A percentile compares a stretch with the other conserved stretches of the same genome.
Conservation (phyloP, 352 stramenopile genomes). For the Globisporangium yorkense region DNA sequence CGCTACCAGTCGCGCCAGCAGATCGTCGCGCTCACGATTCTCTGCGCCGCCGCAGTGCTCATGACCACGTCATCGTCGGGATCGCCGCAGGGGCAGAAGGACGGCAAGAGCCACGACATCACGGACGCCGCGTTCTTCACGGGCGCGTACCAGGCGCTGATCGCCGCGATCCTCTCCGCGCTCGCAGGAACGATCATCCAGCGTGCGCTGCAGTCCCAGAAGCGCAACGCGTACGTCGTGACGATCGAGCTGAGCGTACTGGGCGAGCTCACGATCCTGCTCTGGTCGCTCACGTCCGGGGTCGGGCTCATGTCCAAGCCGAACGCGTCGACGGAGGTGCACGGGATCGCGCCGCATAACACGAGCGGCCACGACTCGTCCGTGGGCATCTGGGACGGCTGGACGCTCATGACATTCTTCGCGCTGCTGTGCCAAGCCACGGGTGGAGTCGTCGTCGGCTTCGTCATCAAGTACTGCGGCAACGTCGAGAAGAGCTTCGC, state of each 20-base stretch:
- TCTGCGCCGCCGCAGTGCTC: constrained; percentile 67
- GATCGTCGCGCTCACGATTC: constrained; percentile 56
- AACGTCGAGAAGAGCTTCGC: constrained; percentile 85
- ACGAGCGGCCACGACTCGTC: constrained; percentile 7
- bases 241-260: constrained; percentile 76
- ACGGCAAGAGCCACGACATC: background rate
- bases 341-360: constrained; percentile 6
- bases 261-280: constrained; percentile 49
- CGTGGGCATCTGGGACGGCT: constrained; percentile 55
- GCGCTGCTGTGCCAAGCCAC: constrained; percentile 64
- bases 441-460: constrained; percentile 68
- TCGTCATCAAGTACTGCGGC: constrained; percentile 82
- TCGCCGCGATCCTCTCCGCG: constrained; percentile 64
- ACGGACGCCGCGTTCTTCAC: constrained; percentile 52
- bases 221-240: constrained; percentile 73
- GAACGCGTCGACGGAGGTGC: constrained; percentile 8
- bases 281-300: constrained; percentile 35
- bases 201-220: constrained; percentile 57
- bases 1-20: constrained; percentile 65
- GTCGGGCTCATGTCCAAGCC: constrained; percentile 13
- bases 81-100: constrained; percentile 1
- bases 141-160: constrained; percentile 64
- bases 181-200: constrained; percentile 77
- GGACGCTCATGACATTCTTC: constrained; percentile 55
- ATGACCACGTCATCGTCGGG: constrained; percentile 50